These are phyloP conservation scores for Mycena filopes DNA, from an alignment of 768 basidiomycete species.

Conservation along the genomic window DNA sequence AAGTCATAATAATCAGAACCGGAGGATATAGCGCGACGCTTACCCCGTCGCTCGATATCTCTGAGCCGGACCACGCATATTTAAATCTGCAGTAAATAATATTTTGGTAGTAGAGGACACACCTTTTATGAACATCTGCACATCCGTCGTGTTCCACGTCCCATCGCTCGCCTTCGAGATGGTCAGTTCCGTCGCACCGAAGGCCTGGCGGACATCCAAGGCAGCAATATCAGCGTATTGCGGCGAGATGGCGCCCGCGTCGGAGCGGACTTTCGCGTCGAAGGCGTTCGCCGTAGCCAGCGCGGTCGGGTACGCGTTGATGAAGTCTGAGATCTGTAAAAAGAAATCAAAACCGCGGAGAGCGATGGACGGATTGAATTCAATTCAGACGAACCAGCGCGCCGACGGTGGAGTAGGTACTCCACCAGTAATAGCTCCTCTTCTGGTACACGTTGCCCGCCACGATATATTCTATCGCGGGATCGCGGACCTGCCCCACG, in stretches of 20 bases:
- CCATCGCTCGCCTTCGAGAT: conserved; percentile 57
- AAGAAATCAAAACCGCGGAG: neutral
- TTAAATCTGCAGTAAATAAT: too few species aligned
- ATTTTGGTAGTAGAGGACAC: too few species aligned
- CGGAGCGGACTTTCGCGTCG: conserved; percentile 55
- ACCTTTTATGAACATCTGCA: conserved; percentile 69
- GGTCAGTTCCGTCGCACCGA: conserved; percentile 66
- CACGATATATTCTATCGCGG: conserved; percentile 56
- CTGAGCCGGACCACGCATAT: too few species aligned
- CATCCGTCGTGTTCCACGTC: conserved; percentile 59
- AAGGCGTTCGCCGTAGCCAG: conserved; percentile 54
- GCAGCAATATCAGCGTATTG: conserved; percentile 62
- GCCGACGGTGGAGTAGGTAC: conserved; percentile 1
- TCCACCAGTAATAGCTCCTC: conserved; percentile 17
- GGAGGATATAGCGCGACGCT: conserved; percentile 33
- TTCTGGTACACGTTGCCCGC: conserved; percentile 45
- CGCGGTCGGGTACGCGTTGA: conserved; percentile 56
- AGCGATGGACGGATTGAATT: too few species aligned
- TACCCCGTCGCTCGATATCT: conserved; percentile 70
- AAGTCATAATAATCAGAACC: neutral
- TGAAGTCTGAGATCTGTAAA: conserved; percentile 29
- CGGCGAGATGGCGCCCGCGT: conserved; percentile 57
- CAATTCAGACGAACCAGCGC: conserved; percentile 3
- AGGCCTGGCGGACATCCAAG: conserved; percentile 62
- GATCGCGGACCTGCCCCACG: conserved; percentile 61